Evolutionary conservation across 495 filamentous ascomycete genomes (phyloP).

Genomic region (Hypomontagnella monticulosa): DNA sequence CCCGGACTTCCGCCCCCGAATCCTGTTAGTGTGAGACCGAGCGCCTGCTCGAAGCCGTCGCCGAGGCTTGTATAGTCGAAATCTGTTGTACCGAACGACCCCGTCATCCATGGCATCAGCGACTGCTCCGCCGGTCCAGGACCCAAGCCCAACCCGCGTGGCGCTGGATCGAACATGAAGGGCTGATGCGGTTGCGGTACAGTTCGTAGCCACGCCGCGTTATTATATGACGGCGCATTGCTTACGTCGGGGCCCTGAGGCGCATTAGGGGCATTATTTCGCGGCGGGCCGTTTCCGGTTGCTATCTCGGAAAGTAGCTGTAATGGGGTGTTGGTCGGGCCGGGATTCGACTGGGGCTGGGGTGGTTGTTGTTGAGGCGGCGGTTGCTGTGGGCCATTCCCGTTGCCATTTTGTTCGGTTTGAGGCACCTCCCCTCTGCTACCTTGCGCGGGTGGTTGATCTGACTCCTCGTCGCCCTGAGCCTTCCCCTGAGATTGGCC

Average conservation of each 20-base stretch:
- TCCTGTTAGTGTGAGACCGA: conserved; percentile 60
- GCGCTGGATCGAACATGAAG: conserved; percentile 42
- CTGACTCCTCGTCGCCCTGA: conserved; percentile 16
- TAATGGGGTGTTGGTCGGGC: conserved; percentile 61
- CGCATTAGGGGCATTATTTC: conserved; percentile 16
- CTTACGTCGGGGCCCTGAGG: conserved; percentile 15
- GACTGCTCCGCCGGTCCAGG: conserved; percentile 11
- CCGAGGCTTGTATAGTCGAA: conserved; percentile 52
- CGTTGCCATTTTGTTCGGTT: conserved; percentile 22
- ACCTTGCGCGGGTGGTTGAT: neutral
- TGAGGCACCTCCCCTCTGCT: neutral
- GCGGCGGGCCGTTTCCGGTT: conserved; percentile 61
- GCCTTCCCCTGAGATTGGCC: conserved; percentile 28
- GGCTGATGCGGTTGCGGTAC: conserved; percentile 34
- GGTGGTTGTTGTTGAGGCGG: conserved; percentile 40
- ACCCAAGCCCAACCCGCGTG: neutral
- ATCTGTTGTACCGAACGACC: conserved; percentile 43
- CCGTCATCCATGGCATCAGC: conserved; percentile 47
- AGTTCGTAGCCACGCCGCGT: conserved; percentile 13
- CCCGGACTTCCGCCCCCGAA: conserved; percentile 44
- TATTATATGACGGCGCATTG: conserved; percentile 11
- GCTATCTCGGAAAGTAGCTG: conserved; percentile 76
- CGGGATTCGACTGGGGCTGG: conserved; percentile 42
- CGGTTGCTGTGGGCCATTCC: conserved; percentile 21
- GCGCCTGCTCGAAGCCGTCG: conserved; percentile 60